Conservation (phyloP, 176 grass and related monocot genomes). For the Rhynchospora pubera region DNA sequence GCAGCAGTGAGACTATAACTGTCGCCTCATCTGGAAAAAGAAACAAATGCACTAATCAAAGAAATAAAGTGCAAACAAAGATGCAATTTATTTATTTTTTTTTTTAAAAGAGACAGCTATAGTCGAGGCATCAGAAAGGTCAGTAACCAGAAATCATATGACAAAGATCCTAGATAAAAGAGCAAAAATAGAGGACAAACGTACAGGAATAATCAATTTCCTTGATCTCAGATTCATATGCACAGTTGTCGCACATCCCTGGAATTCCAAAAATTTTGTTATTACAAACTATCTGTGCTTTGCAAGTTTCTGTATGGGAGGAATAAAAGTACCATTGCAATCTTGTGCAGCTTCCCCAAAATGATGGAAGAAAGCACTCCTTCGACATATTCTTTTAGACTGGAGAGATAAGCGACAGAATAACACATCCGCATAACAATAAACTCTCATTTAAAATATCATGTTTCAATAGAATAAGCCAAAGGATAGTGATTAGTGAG, state of each 20-base stretch:
- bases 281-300: conserved; percentile 3
- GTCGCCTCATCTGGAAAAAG: conserved; percentile 55
- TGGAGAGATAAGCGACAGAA: conserved; percentile 27
- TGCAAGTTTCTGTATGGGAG: not conserved
- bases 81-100: too few species aligned
- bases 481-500: not conserved
- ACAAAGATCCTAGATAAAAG: not conserved
- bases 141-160: not conserved
- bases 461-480: conserved; percentile 14
- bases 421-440: conserved; percentile 1
- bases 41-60: conserved; percentile 8
- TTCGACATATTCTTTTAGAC: conserved; percentile 70
- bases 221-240: conserved; percentile 33
- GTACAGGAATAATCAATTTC: conserved; percentile 40
- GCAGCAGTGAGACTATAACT: conserved; percentile 41
- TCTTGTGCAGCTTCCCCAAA: conserved; percentile 76
- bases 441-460: not conserved
- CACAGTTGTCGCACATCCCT: conserved; percentile 58
- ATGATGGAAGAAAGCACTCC: conserved; percentile 76
- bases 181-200: not conserved
- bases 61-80: not conserved
- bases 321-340: conserved; percentile 56
- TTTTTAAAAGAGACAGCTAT: not conserved
- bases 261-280: conserved; percentile 17
- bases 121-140: conserved; percentile 23